A percentile compares a stretch with the other conserved stretches of the same genome.
Conservation (phyloP, 495 filamentous ascomycete genomes). For the Talaromyces liani region DNA sequence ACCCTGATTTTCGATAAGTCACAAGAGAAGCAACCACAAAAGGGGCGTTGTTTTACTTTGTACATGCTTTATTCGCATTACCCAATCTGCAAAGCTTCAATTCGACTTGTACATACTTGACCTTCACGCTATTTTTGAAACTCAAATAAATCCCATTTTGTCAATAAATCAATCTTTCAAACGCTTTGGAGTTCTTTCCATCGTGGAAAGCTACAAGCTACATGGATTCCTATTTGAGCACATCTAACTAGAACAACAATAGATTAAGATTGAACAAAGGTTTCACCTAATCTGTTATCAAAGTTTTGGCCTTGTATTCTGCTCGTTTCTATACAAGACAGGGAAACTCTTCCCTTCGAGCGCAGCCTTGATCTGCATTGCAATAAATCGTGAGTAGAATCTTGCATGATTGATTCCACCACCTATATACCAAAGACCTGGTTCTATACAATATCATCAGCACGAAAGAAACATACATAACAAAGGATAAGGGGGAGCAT, state of each 20-base stretch:
- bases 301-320: not conserved
- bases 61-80: not conserved
- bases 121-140: not conserved
- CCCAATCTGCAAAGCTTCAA: not conserved
- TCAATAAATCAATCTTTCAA: not conserved
- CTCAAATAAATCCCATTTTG: not conserved
- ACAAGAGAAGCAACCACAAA: not conserved
- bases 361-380: constrained; percentile 19
- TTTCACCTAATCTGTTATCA: not conserved
- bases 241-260: not conserved
- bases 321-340: not conserved
- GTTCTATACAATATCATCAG: constrained; percentile 15
- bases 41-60: not conserved
- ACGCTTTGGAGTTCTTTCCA: not conserved
- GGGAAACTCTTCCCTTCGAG: constrained; percentile 7
- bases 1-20: not conserved
- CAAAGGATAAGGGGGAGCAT: not conserved
- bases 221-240: not conserved
- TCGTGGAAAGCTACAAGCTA: not conserved
- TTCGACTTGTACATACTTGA: not conserved
- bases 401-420: constrained; percentile 19
- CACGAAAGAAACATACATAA: not conserved
- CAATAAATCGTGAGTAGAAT: constrained; percentile 27
- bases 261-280: no score
- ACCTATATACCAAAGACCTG: constrained; percentile 22